Evolutionary conservation across 1,284 basidiomycete genomes (phyloP).

Genomic region (Peniophora sp.): DNA sequence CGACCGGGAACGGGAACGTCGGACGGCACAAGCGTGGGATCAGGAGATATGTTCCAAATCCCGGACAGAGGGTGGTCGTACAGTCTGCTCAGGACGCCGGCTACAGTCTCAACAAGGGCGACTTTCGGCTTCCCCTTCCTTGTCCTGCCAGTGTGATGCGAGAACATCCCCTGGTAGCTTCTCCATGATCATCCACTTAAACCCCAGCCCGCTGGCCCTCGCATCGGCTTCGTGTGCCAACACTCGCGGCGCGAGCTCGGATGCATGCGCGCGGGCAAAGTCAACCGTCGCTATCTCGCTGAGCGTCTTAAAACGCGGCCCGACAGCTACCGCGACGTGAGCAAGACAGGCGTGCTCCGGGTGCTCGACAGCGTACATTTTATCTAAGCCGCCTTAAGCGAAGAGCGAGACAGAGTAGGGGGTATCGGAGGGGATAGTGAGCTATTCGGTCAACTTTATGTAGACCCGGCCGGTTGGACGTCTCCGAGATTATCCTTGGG

Average conservation of each 20-base stretch:
- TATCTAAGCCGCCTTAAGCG: too few relatives aligned
- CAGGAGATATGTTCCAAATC: conserved; percentile 1
- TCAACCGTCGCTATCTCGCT: conserved; percentile 3
- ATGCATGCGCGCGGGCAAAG: neutral
- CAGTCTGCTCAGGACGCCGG: conserved; percentile 1
- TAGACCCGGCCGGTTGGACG: too few relatives aligned
- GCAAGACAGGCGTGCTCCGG: too few relatives aligned
- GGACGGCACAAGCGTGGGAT: neutral
- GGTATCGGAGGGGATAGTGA: too few relatives aligned
- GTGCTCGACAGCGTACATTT: too few relatives aligned
- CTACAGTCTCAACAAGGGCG: neutral
- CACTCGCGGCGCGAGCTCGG: neutral
- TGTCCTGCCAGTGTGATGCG: neutral
- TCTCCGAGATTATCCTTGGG: too few relatives aligned
- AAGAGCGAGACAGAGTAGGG: too few relatives aligned
- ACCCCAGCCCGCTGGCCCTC: neutral
- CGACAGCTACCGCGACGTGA: conserved; percentile 1
- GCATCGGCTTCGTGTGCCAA: neutral
- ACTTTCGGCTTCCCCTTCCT: conserved; percentile 1
- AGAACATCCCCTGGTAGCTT: conserved; percentile 1
- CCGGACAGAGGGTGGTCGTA: neutral
- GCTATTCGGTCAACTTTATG: too few relatives aligned
- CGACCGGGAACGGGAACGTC: neutral
- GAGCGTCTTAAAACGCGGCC: conserved; percentile 1
- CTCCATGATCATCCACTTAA: conserved; percentile 4